phyloP scores from a whole-genome alignment of 2,329 filamentous ascomycete species.

The Aspergillus carbonarius region DNA sequence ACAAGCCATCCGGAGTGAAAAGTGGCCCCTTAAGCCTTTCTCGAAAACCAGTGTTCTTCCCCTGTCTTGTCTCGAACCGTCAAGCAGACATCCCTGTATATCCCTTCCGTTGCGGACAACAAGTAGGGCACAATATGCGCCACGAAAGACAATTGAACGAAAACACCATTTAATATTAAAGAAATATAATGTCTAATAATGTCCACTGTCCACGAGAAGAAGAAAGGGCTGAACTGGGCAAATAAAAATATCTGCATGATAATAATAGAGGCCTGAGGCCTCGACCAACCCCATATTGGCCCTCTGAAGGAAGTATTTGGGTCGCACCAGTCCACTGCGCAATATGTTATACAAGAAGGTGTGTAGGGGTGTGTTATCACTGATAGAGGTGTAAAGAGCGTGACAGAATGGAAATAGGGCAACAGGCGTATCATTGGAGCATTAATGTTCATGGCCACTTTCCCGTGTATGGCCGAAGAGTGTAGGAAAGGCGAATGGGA shows the following conservation, averaged over 20 bases:
- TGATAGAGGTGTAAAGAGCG: not conserved
- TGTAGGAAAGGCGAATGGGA: not conserved
- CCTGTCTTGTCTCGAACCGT: not conserved
- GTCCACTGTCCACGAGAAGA: constrained; percentile 6
- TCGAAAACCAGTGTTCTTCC: not conserved
- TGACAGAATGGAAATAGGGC: not conserved
- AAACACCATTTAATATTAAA: constrained; percentile 13
- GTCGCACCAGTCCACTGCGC: constrained; percentile 1
- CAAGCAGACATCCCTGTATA: not conserved
- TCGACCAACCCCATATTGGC: not conserved
- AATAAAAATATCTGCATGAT: not conserved
- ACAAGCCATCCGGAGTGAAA: not conserved
- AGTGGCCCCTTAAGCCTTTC: not conserved
- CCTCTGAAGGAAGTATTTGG: not conserved
- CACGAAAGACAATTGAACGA: not conserved
- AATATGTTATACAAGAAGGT: constrained; percentile 17
- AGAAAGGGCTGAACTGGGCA: not conserved
- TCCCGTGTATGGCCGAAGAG: not conserved
- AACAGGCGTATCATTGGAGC: constrained; percentile 12
- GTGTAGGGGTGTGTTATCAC: constrained; percentile 9
- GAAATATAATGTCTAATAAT: constrained; percentile 19
- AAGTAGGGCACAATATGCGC: not conserved
- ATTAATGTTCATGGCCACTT: constrained; percentile 16
- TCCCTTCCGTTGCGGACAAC: not conserved
- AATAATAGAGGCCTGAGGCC: constrained; percentile 1